A percentile compares a stretch with the other conserved stretches of the same genome.
phyloP scores from a whole-genome alignment of 257 asterid genomes.

The Forsythia viridissima region DNA sequence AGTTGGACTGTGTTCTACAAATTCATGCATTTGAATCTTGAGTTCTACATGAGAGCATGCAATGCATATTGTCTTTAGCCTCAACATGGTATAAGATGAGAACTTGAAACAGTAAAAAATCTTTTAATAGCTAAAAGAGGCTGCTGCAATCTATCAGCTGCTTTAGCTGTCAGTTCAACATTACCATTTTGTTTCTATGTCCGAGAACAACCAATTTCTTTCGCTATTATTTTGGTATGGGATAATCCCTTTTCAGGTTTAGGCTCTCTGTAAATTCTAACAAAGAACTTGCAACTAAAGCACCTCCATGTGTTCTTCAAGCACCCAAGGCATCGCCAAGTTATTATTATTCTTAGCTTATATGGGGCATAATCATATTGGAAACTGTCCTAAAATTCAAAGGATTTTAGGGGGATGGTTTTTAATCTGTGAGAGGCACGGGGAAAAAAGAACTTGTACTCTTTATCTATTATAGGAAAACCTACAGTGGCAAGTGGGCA shows the following conservation, averaged over 20 bases:
- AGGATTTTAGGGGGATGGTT: background rate
- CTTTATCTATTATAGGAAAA: background rate
- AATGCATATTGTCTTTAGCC: background rate
- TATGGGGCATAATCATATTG: background rate
- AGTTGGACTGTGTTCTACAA: background rate
- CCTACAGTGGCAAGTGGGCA: background rate
- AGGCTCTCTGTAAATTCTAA: background rate
- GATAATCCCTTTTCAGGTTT: background rate
- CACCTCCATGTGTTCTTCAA: slow-evolving; percentile 2
- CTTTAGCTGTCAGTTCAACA: background rate
- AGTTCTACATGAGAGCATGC: background rate
- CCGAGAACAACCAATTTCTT: background rate
- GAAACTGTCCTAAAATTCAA: background rate
- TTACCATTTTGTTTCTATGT: background rate
- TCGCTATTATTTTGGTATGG: background rate
- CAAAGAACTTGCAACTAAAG: background rate
- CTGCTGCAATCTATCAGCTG: background rate
- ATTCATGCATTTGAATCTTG: background rate
- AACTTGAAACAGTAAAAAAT: background rate
- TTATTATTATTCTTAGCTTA: background rate
- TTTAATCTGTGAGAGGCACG: background rate
- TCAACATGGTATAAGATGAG: background rate
- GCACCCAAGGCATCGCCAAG: background rate
- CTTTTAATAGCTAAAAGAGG: background rate
- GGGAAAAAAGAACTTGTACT: background rate